Conservation (phyloP, 768 basidiomycete species). For the Suillus subluteus region DNA sequence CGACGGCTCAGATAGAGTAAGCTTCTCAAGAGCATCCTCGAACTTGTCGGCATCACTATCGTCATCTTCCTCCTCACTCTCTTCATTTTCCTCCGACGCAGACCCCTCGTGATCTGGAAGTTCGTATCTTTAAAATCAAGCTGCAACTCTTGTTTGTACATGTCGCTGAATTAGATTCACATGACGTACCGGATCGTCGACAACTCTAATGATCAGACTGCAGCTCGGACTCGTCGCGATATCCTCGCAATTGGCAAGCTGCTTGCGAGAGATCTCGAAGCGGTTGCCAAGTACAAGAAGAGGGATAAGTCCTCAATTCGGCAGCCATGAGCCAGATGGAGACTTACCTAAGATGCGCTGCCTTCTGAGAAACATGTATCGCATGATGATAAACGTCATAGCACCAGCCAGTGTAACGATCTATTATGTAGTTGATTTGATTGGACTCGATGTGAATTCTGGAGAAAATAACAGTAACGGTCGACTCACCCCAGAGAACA, state of each 20-base stretch:
- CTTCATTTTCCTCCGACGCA: conserved; percentile 35
- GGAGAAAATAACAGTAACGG: background rate
- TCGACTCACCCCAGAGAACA: conserved; percentile 49
- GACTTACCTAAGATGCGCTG: background rate
- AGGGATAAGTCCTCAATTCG: background rate
- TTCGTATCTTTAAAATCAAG: conserved; percentile 82
- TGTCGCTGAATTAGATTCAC: background rate
- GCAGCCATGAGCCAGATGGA: background rate
- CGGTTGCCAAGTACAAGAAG: conserved; percentile 67
- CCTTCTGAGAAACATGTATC: background rate
- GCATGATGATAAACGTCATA: background rate
- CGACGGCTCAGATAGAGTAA: conserved; percentile 34
- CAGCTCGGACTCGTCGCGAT: conserved; percentile 97
- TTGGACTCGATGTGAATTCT: background rate
- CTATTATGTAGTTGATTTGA: background rate
- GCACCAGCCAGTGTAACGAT: background rate
- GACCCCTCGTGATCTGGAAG: conserved; percentile 52
- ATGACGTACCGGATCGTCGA: conserved; percentile 88
- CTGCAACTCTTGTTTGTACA: conserved; percentile 38
- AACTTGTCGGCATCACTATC: conserved; percentile 50
- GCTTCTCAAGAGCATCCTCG: conserved; percentile 69
- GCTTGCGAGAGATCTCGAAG: conserved; percentile 89
- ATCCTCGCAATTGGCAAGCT: conserved; percentile 89
- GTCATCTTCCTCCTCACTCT: conserved; percentile 43
- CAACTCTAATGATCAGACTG: conserved; percentile 87